Base-by-base conservation (phyloP, 2,329 filamentous ascomycete species). In the Cladorrhinum sp. region DNA sequence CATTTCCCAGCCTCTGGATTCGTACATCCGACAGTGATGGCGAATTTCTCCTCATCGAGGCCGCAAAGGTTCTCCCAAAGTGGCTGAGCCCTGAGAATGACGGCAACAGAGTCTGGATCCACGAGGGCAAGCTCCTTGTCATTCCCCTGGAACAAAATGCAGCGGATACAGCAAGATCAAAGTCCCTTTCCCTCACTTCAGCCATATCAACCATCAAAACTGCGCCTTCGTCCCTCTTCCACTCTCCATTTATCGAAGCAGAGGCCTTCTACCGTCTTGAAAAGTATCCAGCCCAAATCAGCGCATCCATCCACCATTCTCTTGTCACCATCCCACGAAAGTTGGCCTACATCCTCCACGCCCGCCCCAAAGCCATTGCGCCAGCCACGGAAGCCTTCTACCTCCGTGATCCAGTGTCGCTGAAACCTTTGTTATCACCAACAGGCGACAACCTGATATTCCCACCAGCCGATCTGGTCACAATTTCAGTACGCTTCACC, bases 11-110 rank as follows among this genome's bases (percentile, higher is more conserved):
- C 62, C 79, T 92, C 7, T 99, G 94, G 93, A 84, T 92, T 52
- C 87, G 90, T 54, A 82, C 96, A 3, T 87, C 85, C 62, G 95
- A 99, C 73, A 89, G 87, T 54, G 95, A 98, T 75, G 96, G 96
- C 68, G 93, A 99, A 72, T 99, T 99, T 69, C 82, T 99, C 55
- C 85, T 99, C 18, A 89, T 97, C 59, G 95, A 99, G 77, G 95
- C 94, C 28, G 94, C 96, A 26, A 92, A 91, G 66, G 87, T 88
- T 14, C 79, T 97, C 2, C 95, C 95, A 2, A 86, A 84, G 63
- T 99, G 95, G 96, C 77, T 99, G 24, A 96, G 88, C 67, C 95
- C 95, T 0, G 93, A 96, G 65, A 88, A 94, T 42, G 92, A 96
- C 65, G 85, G 88, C 65, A 90, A 96, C 72, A 84, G 95, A 60